Evolutionary conservation across 208 protist genomes (phyloP).

Genomic region (Crithidia fasciculata): DNA sequence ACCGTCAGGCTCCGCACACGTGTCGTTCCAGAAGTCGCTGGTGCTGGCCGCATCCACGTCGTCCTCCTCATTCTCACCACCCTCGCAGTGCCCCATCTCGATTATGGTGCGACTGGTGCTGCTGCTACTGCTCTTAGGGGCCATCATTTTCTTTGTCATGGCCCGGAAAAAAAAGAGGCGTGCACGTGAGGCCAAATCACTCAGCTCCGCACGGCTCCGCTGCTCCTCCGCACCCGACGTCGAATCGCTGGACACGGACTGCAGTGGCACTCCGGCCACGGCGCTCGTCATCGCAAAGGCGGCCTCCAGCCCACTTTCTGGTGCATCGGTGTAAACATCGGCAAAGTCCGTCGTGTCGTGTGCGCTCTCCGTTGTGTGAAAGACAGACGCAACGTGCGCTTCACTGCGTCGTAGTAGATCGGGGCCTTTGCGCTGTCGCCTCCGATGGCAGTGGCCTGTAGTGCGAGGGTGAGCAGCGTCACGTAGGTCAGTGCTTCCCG

Average conservation of each 20-base stretch:
- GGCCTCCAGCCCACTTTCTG: not conserved
- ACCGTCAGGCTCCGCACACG: not conserved
- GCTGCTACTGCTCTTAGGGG: not conserved
- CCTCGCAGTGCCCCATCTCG: not conserved
- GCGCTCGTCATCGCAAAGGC: slow-evolving; percentile 13
- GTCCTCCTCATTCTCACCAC: not conserved
- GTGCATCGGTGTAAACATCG: no score
- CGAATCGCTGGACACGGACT: not conserved
- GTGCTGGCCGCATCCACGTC: not conserved
- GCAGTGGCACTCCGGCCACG: not conserved
- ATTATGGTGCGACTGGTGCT: not conserved
- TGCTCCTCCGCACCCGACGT: not conserved
- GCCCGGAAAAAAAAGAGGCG: slow-evolving; percentile 71
- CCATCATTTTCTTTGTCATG: slow-evolving; percentile 80
- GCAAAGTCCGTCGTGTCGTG: no score
- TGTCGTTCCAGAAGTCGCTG: not conserved
- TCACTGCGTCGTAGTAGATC: slow-evolving; percentile 58
- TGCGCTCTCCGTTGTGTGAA: not conserved
- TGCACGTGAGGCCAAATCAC: slow-evolving; percentile 43
- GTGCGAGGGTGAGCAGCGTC: slow-evolving; percentile 47
- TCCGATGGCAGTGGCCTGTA: slow-evolving; percentile 76
- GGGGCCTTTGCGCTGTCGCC: slow-evolving; percentile 56
- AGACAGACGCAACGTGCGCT: slow-evolving; percentile 30
- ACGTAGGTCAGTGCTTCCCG: slow-evolving; percentile 17
- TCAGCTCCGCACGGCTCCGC: slow-evolving; percentile 16